Conservation (phyloP, 805 yeast genomes). For the Starmerella cellae region DNA sequence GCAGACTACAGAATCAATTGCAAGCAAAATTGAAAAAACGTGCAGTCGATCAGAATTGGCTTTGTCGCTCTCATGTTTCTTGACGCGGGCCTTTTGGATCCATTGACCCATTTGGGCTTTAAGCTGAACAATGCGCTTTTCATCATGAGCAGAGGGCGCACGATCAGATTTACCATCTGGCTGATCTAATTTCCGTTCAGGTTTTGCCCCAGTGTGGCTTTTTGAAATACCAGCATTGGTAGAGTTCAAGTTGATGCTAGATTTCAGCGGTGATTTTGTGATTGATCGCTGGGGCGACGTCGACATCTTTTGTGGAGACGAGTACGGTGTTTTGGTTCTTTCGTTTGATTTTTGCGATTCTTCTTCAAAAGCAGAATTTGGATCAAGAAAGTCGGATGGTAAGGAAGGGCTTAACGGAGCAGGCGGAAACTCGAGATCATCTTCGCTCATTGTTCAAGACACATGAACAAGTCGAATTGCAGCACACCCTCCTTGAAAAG, state of each 20-base stretch:
- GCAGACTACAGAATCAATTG: conserved; percentile 31
- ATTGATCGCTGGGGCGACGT: too few species aligned
- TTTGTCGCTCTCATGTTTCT: conserved; percentile 32
- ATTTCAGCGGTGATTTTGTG: too few species aligned
- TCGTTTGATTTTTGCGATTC: too few species aligned
- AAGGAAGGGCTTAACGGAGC: conserved; percentile 31
- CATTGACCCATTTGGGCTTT: conserved; percentile 27
- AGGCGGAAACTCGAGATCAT: conserved; percentile 22
- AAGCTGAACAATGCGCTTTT: not conserved
- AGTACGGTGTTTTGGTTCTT: too few species aligned
- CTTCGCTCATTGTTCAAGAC: conserved; percentile 5
- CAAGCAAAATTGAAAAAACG: conserved; percentile 26
- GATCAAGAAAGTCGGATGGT: conserved; percentile 23
- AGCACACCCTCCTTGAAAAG: too few species aligned
- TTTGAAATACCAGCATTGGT: too few species aligned
- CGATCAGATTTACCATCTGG: too few species aligned
- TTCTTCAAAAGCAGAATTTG: too few species aligned
- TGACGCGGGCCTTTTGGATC: conserved; percentile 29
- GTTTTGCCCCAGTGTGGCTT: too few species aligned
- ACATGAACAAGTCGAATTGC: not conserved
- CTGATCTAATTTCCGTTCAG: too few species aligned
- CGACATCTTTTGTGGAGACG: too few species aligned
- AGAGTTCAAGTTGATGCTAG: too few species aligned
- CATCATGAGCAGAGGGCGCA: conserved; percentile 5
- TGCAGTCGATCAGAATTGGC: conserved; percentile 22